Percentiles rank a stretch among this genome's conserved stretches.
Conservation (phyloP, 495 filamentous ascomycete genomes). For the Neurospora discreta region DNA sequence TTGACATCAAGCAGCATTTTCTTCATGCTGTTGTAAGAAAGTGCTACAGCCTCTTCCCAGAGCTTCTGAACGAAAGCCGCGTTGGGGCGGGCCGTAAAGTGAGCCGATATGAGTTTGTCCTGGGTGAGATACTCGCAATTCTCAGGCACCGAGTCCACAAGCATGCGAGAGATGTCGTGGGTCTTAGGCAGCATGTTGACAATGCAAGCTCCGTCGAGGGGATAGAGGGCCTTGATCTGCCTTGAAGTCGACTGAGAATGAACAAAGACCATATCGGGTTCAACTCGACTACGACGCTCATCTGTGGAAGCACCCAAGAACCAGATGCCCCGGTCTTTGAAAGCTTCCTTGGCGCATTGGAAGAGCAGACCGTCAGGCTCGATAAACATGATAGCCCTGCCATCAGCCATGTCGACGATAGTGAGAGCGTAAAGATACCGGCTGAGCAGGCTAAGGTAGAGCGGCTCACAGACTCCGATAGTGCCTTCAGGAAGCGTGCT, state of each 20-base stretch:
- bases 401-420: slow-evolving; percentile 1
- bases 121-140: slow-evolving; percentile 14
- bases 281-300: not conserved
- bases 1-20: not conserved
- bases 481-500: not conserved
- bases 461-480: not conserved
- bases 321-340: not conserved
- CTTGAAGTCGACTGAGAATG: slow-evolving; percentile 15
- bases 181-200: slow-evolving; percentile 20
- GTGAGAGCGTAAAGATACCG: slow-evolving; percentile 17
- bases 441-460: slow-evolving; percentile 9
- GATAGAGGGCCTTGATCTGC: slow-evolving; percentile 20
- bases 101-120: not conserved
- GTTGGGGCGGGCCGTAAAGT: not conserved
- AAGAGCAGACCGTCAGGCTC: slow-evolving; percentile 24
- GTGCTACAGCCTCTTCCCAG: slow-evolving; percentile 18
- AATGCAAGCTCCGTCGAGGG: slow-evolving; percentile 8
- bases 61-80: not conserved
- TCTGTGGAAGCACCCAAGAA: slow-evolving; percentile 10
- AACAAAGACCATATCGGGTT: slow-evolving; percentile 4
- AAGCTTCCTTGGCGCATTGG: slow-evolving; percentile 16
- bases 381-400: slow-evolving; percentile 17
- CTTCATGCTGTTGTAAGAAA: slow-evolving; percentile 2
- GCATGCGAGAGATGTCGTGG: slow-evolving; percentile 13
- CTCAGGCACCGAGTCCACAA: slow-evolving; percentile 12